Percentiles rank a stretch among this genome's conserved stretches.
Evolutionary conservation across 1,284 basidiomycete species (phyloP).

Genomic region (Leccinum ambiguum): DNA sequence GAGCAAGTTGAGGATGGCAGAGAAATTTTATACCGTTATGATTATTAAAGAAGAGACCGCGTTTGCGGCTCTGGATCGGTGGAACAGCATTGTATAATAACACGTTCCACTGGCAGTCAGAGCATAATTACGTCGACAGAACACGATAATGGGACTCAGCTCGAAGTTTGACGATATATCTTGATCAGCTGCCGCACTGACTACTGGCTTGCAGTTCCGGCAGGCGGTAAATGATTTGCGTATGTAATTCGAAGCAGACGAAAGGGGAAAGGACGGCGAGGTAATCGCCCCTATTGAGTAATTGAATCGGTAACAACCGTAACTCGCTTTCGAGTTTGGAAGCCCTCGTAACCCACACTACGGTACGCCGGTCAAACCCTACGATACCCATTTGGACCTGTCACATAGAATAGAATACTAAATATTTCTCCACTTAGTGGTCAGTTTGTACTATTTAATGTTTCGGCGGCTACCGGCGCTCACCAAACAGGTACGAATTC

Average conservation of each 20-base stretch:
- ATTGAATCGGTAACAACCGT: not conserved
- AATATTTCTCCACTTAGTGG: not conserved
- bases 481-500: not conserved
- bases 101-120: not conserved
- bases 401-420: not conserved
- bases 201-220: not conserved
- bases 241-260: not conserved
- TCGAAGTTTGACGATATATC: not conserved
- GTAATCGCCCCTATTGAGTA: not conserved
- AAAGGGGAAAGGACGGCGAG: not conserved
- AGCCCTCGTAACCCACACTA: not conserved
- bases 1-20: too few species aligned
- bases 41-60: too few species aligned
- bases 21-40: too few species aligned
- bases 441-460: not conserved
- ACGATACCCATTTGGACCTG: not conserved
- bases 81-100: not conserved
- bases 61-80: not conserved
- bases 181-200: not conserved
- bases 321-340: not conserved
- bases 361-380: not conserved
- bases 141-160: not conserved
- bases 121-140: not conserved
- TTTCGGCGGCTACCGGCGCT: not conserved
- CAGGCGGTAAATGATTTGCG: not conserved